Evolutionary conservation across 2,329 filamentous ascomycete genomes (phyloP), one percentile per base, ranked within the genome.

Genomic region (Hypomyces rosellus): DNA sequence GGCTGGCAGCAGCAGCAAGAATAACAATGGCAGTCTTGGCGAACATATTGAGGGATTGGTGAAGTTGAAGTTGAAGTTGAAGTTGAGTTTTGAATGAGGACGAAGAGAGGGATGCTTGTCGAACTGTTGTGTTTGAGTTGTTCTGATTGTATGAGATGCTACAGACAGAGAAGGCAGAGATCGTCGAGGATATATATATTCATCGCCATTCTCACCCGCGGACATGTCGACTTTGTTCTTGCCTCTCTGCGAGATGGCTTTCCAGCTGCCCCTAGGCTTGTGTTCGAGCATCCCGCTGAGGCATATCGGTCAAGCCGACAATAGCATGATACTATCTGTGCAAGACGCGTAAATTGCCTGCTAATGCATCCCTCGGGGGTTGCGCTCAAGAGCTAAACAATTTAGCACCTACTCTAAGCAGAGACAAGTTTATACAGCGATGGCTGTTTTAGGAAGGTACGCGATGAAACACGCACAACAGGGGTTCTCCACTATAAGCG

Each of bases 1-100:
- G 16, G 50, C 50, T 45, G 50, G 50, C 41, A 33, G 41, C 45
- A 48, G 50, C 50, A 36, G 50, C 50, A 20, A 51, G 50, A 34
- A 51, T 18, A 40, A 51, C 25, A 38, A 51, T 30, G 41, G 45
- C 50, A 18, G 48, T 42, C 45, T 51, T 51, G 22, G 50, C 39
- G 36, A 51, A 51, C 50, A 51, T 51, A 20, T 48, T 51, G 50
- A 51, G 34, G 13, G 25, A 12, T 48, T 33, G 34, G 6, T 45
- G 12, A 16, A 15, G 42, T n/a, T 18, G 43, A 50, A 30, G 43
- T 11, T 45, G 12, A 16, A 15, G 42, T n/a, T 18, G 43, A 50
- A 30, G 43, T 11, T 51, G 38, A 25, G 25, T 16, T 50, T 11
- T 40, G 11, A 36, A 8, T 11, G 25, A 30, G 25, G 9, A 11